Percentiles rank a stretch among this genome's conserved stretches.
Evolutionary conservation across 768 basidiomycete species (phyloP).

Genomic region (Agaricus blazei): DNA sequence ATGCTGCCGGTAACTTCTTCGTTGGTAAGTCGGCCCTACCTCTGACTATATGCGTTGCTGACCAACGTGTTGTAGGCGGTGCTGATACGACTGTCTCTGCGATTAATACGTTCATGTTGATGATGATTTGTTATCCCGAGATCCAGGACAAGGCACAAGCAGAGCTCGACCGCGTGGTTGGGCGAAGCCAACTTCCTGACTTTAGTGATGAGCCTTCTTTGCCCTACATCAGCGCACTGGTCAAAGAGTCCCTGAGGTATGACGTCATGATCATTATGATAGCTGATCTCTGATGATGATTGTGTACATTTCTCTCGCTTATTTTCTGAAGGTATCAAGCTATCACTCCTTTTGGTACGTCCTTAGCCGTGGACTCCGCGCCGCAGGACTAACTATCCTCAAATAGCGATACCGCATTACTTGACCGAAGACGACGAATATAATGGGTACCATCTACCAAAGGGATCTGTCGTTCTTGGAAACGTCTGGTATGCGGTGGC

Average conservation of each 20-base stretch:
- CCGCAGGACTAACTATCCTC: not conserved
- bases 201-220: constrained; percentile 16
- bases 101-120: constrained; percentile 16
- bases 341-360: constrained; percentile 16
- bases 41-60: not conserved
- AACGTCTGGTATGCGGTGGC: constrained; percentile 15
- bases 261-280: not conserved
- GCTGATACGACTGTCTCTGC: constrained; percentile 19
- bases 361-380: not conserved
- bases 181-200: constrained; percentile 14
- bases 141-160: constrained; percentile 17
- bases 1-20: constrained; percentile 18
- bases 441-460: constrained; percentile 15
- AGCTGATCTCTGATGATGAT: not conserved
- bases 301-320: not conserved
- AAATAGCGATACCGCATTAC: constrained; percentile 17
- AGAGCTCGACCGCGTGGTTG: constrained; percentile 22
- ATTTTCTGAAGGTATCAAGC: constrained; percentile 12
- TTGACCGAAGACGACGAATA: constrained; percentile 18
- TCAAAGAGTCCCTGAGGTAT: constrained; percentile 18
- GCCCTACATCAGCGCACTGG: constrained; percentile 17
- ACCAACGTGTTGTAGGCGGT: constrained; percentile 11
- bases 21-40: constrained; percentile 12
- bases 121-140: constrained; percentile 17
- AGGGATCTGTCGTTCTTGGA: constrained; percentile 16